These are phyloP conservation scores for Crithidia mellificae DNA, from an alignment of 208 protist species.

Conservation along the genomic window DNA sequence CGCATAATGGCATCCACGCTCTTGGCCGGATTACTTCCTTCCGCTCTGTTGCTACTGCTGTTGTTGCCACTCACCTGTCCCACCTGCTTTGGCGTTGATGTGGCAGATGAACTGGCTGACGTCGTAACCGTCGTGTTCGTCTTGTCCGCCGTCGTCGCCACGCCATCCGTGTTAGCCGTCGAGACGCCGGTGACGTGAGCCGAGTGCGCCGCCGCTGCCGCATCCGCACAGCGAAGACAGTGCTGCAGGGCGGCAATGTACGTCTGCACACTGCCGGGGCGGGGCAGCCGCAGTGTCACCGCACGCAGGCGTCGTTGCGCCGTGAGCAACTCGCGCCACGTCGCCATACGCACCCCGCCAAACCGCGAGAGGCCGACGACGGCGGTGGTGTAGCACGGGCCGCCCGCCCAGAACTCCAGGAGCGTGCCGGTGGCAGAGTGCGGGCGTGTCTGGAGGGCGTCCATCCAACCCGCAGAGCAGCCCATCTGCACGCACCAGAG, in stretches of 20 bases:
- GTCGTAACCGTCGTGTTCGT: not conserved
- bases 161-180: too few relatives aligned
- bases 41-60: not conserved
- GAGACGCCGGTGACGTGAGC: too few relatives aligned
- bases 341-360: conserved; percentile 12
- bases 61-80: not conserved
- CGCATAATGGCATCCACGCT: conserved; percentile 14
- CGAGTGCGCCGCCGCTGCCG: not conserved
- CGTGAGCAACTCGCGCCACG: conserved; percentile 15
- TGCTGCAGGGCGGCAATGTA: conserved; percentile 24
- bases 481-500: conserved; percentile 45
- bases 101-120: conserved; percentile 10
- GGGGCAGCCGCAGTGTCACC: conserved; percentile 33
- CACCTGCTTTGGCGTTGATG: not conserved
- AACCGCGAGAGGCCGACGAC: conserved; percentile 32
- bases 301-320: conserved; percentile 11
- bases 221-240: not conserved
- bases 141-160: not conserved
- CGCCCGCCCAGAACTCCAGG: conserved; percentile 36
- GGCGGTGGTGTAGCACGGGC: conserved; percentile 46
- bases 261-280: conserved; percentile 33
- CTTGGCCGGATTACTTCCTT: not conserved
- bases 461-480: conserved; percentile 14
- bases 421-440: conserved; percentile 18
- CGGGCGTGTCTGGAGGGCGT: conserved; percentile 4